Base-by-base conservation (phyloP, 2,329 filamentous ascomycete genomes). In the Hypoxylon sp. region DNA sequence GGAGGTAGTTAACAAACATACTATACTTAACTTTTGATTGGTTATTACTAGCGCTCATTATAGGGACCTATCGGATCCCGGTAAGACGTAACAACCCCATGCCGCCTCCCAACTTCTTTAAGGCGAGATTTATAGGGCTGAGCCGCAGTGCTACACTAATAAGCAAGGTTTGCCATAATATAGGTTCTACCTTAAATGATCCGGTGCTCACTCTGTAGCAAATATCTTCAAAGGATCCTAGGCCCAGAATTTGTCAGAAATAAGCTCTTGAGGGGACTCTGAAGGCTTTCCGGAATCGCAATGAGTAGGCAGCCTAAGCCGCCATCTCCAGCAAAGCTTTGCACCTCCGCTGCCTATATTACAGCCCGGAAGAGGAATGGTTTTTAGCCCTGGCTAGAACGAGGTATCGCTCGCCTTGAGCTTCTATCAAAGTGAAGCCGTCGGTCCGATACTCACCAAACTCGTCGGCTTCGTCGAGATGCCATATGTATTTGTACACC, bases 1-100 rank as follows among this genome's bases (percentile, higher is more conserved):
- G 19, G 19, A 22, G 19, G 19, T 22, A 22, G 19, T 22, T 22
- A 4, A 26, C 26, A 17, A 33, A 33, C 9, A 10, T 48, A 48
- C 44, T 26, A 26, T 48, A 48, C 6, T 11, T 26, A 26, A 48
- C 44, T 48, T 24, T 24, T 48, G 22, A 26, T 48, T 48, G 44
- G 44, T 26, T 48, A 26, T 14, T 26, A 10, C 26, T 24, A 6
- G 24, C 5, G 1, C 33, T 17, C 14, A 3, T 26, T 6, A 6
- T 6, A 26, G 26, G 26, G 26, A 29, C 22, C 13, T 50, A 14
- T 50, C 47, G 47, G 26, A 26, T 3, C 26, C 26, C 26, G 26
- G 26, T 26, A 26, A 5, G 6, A 26, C 26, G 6, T 26, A 26
- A 6, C 3, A 26, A 3, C 26, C 26, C 6, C 26, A 26, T 26